phyloP scores from a whole-genome alignment of 2,329 filamentous ascomycete genomes.

The Talaromyces pinophilus region DNA sequence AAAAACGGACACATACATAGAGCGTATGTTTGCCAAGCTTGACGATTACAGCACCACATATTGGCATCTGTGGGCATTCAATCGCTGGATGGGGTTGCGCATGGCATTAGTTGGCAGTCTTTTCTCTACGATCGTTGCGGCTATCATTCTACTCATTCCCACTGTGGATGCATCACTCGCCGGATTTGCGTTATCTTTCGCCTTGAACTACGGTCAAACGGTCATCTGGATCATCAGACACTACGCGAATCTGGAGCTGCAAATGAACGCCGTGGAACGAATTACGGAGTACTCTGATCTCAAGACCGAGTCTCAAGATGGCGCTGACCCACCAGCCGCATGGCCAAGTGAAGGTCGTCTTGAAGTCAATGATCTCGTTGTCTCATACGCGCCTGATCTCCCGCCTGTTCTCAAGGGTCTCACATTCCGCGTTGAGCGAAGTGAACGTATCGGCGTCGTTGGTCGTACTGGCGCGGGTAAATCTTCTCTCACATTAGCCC shows the following conservation, averaged over 20 bases:
- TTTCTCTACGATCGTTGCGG: conserved; percentile 67
- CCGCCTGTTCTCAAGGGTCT: conserved; percentile 70
- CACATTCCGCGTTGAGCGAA: conserved; percentile 65
- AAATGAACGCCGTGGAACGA: conserved; percentile 77
- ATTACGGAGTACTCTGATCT: conserved; percentile 74
- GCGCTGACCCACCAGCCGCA: conserved; percentile 62
- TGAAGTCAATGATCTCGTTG: conserved; percentile 71
- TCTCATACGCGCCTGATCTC: conserved; percentile 70
- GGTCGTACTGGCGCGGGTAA: conserved; percentile 79
- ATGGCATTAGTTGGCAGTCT: conserved; percentile 69
- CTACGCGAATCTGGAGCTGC: conserved; percentile 70
- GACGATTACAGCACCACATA: conserved; percentile 67
- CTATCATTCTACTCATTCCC: conserved; percentile 62
- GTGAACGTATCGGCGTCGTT: conserved; percentile 73
- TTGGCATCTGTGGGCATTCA: conserved; percentile 70
- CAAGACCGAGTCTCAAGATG: conserved; percentile 65
- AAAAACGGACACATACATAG: conserved; percentile 66
- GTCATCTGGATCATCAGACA: conserved; percentile 68
- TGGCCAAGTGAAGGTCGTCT: conserved; percentile 76
- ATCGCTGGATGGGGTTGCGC: conserved; percentile 74
- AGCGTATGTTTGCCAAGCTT: conserved; percentile 68
- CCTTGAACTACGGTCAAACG: conserved; percentile 65
- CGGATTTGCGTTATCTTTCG: conserved; percentile 74
- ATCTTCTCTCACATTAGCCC: conserved; percentile 70
- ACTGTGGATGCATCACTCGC: conserved; percentile 69